These are phyloP conservation scores for Cryptococcus wingfieldii DNA, from an alignment of 1,284 basidiomycete genomes.

Conservation along the genomic window DNA sequence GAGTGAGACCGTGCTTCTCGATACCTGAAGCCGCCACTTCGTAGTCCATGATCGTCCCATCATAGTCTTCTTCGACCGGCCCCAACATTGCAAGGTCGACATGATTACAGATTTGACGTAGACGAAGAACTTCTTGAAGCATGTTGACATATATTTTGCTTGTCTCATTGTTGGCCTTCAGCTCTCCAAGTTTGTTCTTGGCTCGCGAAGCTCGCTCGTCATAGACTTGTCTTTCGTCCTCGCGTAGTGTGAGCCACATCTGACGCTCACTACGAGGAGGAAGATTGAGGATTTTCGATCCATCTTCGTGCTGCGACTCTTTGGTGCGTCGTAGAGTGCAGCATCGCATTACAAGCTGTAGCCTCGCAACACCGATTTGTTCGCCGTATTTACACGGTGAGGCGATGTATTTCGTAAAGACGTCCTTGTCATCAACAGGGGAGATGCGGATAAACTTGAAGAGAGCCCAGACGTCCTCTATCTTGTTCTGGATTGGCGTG, in stretches of 20 bases:
- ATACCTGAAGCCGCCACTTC: constrained; percentile 74
- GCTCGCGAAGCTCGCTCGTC: constrained; percentile 62
- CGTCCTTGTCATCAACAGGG: constrained; percentile 86
- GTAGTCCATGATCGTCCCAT: constrained; percentile 65
- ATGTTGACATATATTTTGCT: constrained; percentile 94
- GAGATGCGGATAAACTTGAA: constrained; percentile 91
- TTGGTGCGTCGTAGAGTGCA: constrained; percentile 95
- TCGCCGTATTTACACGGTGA: constrained; percentile 87
- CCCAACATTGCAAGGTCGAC: constrained; percentile 72
- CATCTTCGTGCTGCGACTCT: constrained; percentile 75
- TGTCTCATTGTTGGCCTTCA: constrained; percentile 80
- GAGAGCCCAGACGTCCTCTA: constrained; percentile 94
- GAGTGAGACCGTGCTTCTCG: constrained; percentile 72
- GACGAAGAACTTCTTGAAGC: constrained; percentile 86
- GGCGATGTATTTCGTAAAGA: constrained; percentile 91
- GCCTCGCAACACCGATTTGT: constrained; percentile 81
- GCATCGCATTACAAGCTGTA: constrained; percentile 96
- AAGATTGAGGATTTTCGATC: constrained; percentile 75
- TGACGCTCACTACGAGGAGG: constrained; percentile 84
- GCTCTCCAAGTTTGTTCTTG: constrained; percentile 55
- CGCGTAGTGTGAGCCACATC: constrained; percentile 76
- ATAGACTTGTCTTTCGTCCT: constrained; percentile 80
- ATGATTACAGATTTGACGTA: constrained; percentile 97
- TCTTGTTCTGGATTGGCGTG: constrained; percentile 97
- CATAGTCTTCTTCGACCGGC: constrained; percentile 46